Base-by-base conservation (phyloP, 2,329 filamentous ascomycete species). In the Neonectria faginata region DNA sequence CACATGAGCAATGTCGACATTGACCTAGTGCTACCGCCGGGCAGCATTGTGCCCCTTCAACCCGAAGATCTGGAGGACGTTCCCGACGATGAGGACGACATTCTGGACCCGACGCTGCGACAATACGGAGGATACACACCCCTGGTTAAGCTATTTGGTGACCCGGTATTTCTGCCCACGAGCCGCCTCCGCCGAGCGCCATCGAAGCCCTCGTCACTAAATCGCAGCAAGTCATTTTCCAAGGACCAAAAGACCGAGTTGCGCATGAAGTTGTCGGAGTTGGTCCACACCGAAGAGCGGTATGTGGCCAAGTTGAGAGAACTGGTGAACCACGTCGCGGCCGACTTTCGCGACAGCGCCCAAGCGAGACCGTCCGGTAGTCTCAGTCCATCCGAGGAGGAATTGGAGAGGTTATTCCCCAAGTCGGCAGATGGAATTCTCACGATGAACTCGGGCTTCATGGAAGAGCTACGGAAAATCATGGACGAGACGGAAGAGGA, bases 271-370 rank as follows among this genome's bases (percentile, higher is more conserved):
- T 90, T 99, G 85, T 90, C 88, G 64, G 96, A 99, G 78, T 82
- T 98, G 64, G 88, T 97, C 36, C 92, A 97, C 73, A 99, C 96
- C 0, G 96, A 99, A 78, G 93, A 96, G 76, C 91, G 93, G 77
- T 99, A 98, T 79, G 93, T 99, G 45, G 86, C 87, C 72, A 97
- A 98, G 78, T 81, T 99, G 61, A 88, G 92, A 66, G 92, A 96
- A 70, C 81, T 99, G 65, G 91, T 97, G 45, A 89, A 92, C 67
- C 88, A 91, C 64, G 89, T 97, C 31, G 93, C 93, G 27, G 88
- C 89, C 59, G 92, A 97, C 66, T 94, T 97, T 73, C 89, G 92
- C 33, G 82, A 90, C 55, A 91, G 89, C 67, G 90, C 91, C 4
- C 88, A 85, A 71, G 81, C 81, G 31, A 86, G 86, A 71, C 78